Base-by-base conservation (phyloP, 768 basidiomycete genomes). In the Tremella fuciformis region DNA sequence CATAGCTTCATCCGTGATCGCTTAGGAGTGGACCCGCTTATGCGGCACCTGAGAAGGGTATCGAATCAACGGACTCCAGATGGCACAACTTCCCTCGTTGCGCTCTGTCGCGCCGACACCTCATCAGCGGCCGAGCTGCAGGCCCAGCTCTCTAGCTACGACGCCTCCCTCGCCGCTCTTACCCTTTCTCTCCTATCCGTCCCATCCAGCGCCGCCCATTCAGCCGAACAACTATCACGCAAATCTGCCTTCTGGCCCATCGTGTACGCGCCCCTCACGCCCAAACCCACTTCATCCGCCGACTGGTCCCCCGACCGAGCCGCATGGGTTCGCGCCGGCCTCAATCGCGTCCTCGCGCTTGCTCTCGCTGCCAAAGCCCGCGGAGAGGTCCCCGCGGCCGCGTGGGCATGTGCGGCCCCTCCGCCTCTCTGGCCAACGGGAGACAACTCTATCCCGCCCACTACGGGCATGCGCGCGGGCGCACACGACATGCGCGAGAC, bases 211-310 rank as follows among this genome's bases (percentile, higher is more conserved):
- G 81, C 85, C 11, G 90, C 91, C 0, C 78, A 86, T 3, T 90
- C 89, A 0, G 79, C 79, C 0, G 80, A 80, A 13, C 87, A 91
- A 7, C 79, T 90, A 19, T 73, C 76, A 42, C 72, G 84, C 34
- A 92, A 93, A 77, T 82, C 83, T 39, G 74, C 82, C 1, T 77
- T 89, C n/a, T 98, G 94, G 94, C 94, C 94, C 4, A 72, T 77
- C 40, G 53, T 58, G 0, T 69, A 63, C 53, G 41, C 64, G 0
- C 73, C 73, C 2, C 46, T 57, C 1, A 65, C 64, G 1, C 56
- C 60, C n/a, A 53, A 88, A 84, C 86, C 88, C 58, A 76, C 66
- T 22, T 70, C 76, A 21, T 77, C 75, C 0, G 83, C 86, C 59
- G 78, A 79, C 6, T 90, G 91, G 88, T 82, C 86, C 2, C 76